These are phyloP conservation scores for Stagonosporopsis cucurbitacearum DNA, from an alignment of 2,329 filamentous ascomycete species.

Conservation along the genomic window DNA sequence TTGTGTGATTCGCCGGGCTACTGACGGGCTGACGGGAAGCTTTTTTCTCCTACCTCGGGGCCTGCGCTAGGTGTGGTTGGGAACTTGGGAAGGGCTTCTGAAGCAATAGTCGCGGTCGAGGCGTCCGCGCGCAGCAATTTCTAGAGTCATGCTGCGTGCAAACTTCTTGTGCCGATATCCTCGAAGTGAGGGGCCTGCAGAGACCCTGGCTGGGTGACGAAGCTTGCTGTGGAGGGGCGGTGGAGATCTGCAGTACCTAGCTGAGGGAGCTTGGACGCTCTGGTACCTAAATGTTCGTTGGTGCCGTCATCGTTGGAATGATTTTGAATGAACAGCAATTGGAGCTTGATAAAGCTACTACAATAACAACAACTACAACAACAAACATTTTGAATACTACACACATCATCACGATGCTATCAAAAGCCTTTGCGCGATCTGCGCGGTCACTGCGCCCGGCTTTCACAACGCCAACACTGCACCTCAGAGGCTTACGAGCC, in stretches of 20 bases:
- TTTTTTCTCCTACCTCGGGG: neutral
- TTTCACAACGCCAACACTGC: conserved; percentile 23
- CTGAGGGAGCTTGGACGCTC: conserved; percentile 23
- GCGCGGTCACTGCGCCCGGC: conserved; percentile 23
- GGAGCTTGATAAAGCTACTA: neutral
- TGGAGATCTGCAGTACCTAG: conserved; percentile 16
- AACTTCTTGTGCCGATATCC: conserved; percentile 4
- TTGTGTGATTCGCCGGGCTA: conserved; percentile 21
- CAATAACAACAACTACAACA: no score
- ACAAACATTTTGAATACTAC: neutral
- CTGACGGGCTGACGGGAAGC: neutral
- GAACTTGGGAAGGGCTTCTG: conserved; percentile 3
- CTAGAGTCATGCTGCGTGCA: conserved; percentile 6
- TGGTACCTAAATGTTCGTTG: conserved; percentile 15
- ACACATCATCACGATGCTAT: conserved; percentile 25
- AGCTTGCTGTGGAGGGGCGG: conserved; percentile 7
- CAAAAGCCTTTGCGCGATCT: conserved; percentile 27
- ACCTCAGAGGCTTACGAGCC: conserved; percentile 32
- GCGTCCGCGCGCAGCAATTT: neutral
- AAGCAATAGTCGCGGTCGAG: conserved; percentile 1
- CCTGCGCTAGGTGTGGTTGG: conserved; percentile 12
- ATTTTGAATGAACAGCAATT: neutral
- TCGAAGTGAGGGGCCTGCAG: conserved; percentile 8
- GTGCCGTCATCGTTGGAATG: conserved; percentile 20
- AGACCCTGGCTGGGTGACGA: neutral